Evolutionary conservation across 371 early-diverging fungal genomes (phyloP).

Genomic region (Mortierella sp.): DNA sequence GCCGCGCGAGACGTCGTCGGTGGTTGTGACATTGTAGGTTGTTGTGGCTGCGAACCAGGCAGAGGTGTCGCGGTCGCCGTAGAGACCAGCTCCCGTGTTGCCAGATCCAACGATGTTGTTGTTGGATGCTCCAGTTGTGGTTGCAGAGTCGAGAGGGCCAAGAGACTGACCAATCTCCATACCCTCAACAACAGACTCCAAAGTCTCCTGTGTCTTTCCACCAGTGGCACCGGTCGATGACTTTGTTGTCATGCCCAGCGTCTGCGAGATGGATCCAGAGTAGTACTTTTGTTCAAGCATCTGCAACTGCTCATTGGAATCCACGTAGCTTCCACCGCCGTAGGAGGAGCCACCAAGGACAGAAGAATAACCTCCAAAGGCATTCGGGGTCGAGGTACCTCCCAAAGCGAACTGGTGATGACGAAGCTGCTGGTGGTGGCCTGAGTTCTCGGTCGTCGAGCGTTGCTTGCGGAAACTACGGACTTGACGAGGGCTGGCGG

Average conservation of each 20-base stretch:
- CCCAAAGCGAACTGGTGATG: slow-evolving; percentile 12
- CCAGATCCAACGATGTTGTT: not conserved
- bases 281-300: slow-evolving; percentile 45
- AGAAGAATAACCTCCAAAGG: slow-evolving; percentile 11
- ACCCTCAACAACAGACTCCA: slow-evolving; percentile 34
- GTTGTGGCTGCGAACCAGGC: slow-evolving; percentile 34
- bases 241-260: slow-evolving; percentile 23
- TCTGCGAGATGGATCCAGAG: slow-evolving; percentile 19
- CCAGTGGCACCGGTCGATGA: not conserved
- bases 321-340: slow-evolving; percentile 27
- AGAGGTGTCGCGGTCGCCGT: slow-evolving; percentile 44
- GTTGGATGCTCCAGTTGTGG: not conserved
- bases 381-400: slow-evolving; percentile 6
- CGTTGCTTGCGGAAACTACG: slow-evolving; percentile 43
- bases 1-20: slow-evolving; percentile 25
- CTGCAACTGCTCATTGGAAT: slow-evolving; percentile 42
- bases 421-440: not conserved
- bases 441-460: slow-evolving; percentile 23
- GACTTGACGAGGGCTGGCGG: not conserved
- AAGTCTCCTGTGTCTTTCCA: not conserved
- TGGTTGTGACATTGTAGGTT: slow-evolving; percentile 1
- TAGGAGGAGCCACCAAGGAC: slow-evolving; percentile 18
- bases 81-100: slow-evolving; percentile 19
- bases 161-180: slow-evolving; percentile 33
- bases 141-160: slow-evolving; percentile 1